phyloP scores from a whole-genome alignment of 2,329 filamentous ascomycete species.

The Akanthomyces dipterigenus region DNA sequence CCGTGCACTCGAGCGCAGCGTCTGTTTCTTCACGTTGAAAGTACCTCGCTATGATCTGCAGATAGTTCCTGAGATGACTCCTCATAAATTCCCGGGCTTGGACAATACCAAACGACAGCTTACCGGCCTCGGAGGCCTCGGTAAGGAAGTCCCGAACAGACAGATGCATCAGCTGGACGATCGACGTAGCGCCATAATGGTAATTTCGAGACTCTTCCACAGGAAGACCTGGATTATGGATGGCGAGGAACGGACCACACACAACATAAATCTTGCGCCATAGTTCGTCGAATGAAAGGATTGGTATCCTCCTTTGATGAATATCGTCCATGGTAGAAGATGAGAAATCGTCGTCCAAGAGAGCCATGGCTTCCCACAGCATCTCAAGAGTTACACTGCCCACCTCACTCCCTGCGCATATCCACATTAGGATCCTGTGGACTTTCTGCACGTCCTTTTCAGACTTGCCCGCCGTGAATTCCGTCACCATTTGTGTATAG shows the following conservation, averaged over 20 bases:
- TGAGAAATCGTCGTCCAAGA: not conserved
- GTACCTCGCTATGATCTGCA: too few relatives aligned
- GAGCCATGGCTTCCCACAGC: conserved; percentile 9
- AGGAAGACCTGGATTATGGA: not conserved
- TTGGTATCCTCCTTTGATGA: not conserved
- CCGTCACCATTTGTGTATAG: not conserved
- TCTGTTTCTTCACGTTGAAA: too few relatives aligned
- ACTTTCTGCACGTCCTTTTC: not conserved
- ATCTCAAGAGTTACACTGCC: conserved; percentile 8
- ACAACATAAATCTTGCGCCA: not conserved
- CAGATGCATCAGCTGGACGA: conserved; percentile 12
- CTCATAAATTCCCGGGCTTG: too few relatives aligned
- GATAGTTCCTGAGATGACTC: too few relatives aligned
- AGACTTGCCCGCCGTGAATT: not conserved
- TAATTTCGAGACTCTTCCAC: not conserved
- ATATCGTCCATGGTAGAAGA: not conserved
- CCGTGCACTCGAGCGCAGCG: too few relatives aligned
- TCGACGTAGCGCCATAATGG: not conserved
- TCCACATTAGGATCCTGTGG: conserved; percentile 11
- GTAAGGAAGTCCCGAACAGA: conserved; percentile 11
- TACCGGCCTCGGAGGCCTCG: not conserved
- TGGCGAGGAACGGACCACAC: not conserved
- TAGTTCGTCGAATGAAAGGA: not conserved
- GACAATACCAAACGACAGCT: too few relatives aligned
- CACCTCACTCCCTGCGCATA: conserved; percentile 6